These are phyloP conservation scores for Aspergillus jensenii DNA, from an alignment of 2,329 filamentous ascomycete genomes.

Conservation along the genomic window DNA sequence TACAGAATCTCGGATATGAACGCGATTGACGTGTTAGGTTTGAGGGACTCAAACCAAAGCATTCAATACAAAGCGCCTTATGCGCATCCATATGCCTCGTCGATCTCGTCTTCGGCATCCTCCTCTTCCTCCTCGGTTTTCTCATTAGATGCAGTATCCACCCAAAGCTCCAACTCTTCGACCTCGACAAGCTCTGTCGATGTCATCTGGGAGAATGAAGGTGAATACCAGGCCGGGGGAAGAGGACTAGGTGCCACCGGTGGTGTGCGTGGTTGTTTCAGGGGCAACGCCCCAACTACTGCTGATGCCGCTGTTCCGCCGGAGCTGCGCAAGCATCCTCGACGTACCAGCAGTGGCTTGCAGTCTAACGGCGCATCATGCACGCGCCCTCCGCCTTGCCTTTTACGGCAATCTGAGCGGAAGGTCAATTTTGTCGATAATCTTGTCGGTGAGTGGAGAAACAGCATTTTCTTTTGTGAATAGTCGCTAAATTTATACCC, in stretches of 20 bases:
- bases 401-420: constrained; percentile 84
- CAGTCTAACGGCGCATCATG: constrained; percentile 48
- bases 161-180: constrained; percentile 69
- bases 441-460: constrained; percentile 82
- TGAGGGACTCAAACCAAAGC: constrained; percentile 40
- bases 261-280: constrained; percentile 27
- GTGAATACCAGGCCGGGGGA: constrained; percentile 26
- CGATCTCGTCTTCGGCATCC: constrained; percentile 72
- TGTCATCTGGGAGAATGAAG: constrained; percentile 46
- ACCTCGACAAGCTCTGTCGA: constrained; percentile 64
- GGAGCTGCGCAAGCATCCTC: constrained; percentile 52
- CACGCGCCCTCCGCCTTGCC: constrained; percentile 66
- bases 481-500: constrained; percentile 8
- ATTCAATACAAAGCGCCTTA: constrained; percentile 36
- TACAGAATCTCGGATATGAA: constrained; percentile 39
- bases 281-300: constrained; percentile 29
- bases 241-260: constrained; percentile 25
- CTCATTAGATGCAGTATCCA: constrained; percentile 65
- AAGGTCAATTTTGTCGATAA: constrained; percentile 95
- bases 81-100: constrained; percentile 64
- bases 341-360: constrained; percentile 52
- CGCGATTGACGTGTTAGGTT: constrained; percentile 46
- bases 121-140: constrained; percentile 76
- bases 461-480: constrained; percentile 24
- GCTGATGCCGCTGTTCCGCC: constrained; percentile 36